Percentiles rank a stretch among this genome's conserved stretches.
phyloP scores from a whole-genome alignment of 1,284 basidiomycete genomes.

The Trichosporon ovoides region DNA sequence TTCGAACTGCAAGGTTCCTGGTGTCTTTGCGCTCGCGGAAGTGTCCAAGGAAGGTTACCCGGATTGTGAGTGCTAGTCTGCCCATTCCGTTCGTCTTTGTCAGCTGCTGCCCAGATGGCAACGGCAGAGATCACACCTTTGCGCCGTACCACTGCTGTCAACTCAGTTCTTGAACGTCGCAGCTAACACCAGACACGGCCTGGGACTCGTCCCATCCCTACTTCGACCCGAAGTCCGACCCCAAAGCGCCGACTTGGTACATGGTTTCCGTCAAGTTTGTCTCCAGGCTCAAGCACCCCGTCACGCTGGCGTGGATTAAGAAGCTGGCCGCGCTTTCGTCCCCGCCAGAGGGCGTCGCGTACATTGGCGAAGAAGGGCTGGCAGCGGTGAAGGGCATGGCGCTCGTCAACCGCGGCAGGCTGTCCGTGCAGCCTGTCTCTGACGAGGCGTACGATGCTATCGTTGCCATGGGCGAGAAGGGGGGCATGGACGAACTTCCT shows the following conservation, averaged over 20 bases:
- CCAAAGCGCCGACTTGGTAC: slow-evolving; percentile 78
- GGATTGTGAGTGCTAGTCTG: slow-evolving; percentile 61
- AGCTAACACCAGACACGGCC: slow-evolving; percentile 62
- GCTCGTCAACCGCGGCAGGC: slow-evolving; percentile 71
- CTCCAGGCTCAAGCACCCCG: slow-evolving; percentile 64
- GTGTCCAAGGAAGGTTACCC: slow-evolving; percentile 80
- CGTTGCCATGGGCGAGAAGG: slow-evolving; percentile 61
- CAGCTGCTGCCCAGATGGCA: neutral
- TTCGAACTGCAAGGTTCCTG: slow-evolving; percentile 85
- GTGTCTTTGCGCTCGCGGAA: slow-evolving; percentile 77
- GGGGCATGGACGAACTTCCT: slow-evolving; percentile 48
- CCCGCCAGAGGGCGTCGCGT: slow-evolving; percentile 57
- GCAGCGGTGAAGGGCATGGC: slow-evolving; percentile 63
- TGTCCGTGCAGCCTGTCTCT: slow-evolving; percentile 73
- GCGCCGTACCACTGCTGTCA: no score
- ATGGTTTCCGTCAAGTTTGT: slow-evolving; percentile 74
- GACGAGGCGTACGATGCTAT: slow-evolving; percentile 66
- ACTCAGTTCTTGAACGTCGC: neutral
- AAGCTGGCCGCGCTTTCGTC: slow-evolving; percentile 53
- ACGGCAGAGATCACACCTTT: no score
- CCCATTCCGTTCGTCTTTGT: neutral
- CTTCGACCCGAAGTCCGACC: slow-evolving; percentile 75
- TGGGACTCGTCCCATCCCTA: slow-evolving; percentile 86
- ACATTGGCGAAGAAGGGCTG: slow-evolving; percentile 60
- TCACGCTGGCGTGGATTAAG: slow-evolving; percentile 72